phyloP scores from a whole-genome alignment of 2,329 filamentous ascomycete species.

The Exophiala alcalophila region DNA sequence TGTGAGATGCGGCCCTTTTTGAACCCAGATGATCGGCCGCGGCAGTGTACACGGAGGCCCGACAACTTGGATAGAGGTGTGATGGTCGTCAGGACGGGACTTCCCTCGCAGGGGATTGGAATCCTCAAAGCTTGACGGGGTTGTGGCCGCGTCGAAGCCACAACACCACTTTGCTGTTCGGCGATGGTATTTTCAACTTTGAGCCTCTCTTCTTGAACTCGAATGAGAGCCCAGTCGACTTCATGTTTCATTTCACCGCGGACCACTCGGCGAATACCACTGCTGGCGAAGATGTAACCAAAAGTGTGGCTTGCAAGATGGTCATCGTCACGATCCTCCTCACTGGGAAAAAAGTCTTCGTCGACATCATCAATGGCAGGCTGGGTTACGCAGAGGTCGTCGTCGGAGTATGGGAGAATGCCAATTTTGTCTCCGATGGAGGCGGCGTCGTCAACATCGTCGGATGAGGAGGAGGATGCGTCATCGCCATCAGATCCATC shows the following conservation, averaged over 20 bases:
- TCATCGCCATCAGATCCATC: conserved; percentile 56
- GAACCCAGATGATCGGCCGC: conserved; percentile 80
- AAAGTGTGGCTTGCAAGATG: conserved; percentile 77
- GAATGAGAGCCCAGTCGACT: conserved; percentile 92
- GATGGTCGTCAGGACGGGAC: conserved; percentile 44
- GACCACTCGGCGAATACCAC: conserved; percentile 74
- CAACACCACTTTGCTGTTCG: conserved; percentile 29
- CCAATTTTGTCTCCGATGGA: conserved; percentile 64
- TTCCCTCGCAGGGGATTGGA: conserved; percentile 8
- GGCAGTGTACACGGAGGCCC: conserved; percentile 77
- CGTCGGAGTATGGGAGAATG: conserved; percentile 53
- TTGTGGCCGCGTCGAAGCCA: conserved; percentile 28
- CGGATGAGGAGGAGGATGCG: conserved; percentile 27
- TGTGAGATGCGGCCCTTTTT: conserved; percentile 75
- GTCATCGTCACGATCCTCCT: conserved; percentile 72
- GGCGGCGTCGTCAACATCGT: conserved; percentile 46
- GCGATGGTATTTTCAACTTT: conserved; percentile 68
- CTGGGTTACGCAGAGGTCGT: conserved; percentile 80
- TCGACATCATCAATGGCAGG: conserved; percentile 85
- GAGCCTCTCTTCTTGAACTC: conserved; percentile 68
- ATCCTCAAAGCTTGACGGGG: conserved; percentile 31
- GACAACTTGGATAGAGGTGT: conserved; percentile 62
- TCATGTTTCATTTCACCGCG: conserved; percentile 76
- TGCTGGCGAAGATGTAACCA: conserved; percentile 83
- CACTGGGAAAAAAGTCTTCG: conserved; percentile 74